A percentile compares a stretch with the other conserved stretches of the same genome.
phyloP scores from a whole-genome alignment of 2,329 filamentous ascomycete species.

The Ophiostoma tasmaniense region DNA sequence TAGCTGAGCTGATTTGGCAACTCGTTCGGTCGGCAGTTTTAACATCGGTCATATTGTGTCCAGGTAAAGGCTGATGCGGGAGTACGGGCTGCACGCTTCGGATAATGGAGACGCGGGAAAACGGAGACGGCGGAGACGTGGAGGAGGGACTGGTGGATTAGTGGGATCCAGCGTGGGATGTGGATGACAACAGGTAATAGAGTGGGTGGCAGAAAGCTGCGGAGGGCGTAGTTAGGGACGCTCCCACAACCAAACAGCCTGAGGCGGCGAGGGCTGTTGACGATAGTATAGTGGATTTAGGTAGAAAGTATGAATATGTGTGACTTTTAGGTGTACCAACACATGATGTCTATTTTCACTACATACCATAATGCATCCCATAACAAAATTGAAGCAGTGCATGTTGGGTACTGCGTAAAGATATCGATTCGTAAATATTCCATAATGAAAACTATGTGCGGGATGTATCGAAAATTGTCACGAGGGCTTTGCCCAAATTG shows the following conservation, averaged over 20 bases:
- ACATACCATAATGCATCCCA: too few relatives aligned
- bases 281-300: neutral
- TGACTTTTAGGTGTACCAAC: neutral
- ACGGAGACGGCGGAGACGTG: neutral
- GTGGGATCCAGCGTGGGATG: neutral
- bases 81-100: neutral
- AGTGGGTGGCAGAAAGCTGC: neutral
- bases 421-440: neutral
- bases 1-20: neutral
- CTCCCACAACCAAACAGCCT: too few relatives aligned
- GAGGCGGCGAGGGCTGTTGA: neutral
- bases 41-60: neutral
- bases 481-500: neutral
- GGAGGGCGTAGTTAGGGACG: too few relatives aligned
- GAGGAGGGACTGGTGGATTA: neutral
- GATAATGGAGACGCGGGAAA: neutral
- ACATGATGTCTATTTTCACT: neutral
- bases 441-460: neutral
- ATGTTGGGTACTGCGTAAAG: neutral
- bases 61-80: neutral
- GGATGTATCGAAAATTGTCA: neutral
- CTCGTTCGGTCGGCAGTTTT: neutral
- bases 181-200: neutral
- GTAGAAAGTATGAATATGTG: neutral
- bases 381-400: neutral